These are phyloP conservation scores for Aphanomyces stellatus DNA, from an alignment of 352 stramenopile species.

Conservation along the genomic window DNA sequence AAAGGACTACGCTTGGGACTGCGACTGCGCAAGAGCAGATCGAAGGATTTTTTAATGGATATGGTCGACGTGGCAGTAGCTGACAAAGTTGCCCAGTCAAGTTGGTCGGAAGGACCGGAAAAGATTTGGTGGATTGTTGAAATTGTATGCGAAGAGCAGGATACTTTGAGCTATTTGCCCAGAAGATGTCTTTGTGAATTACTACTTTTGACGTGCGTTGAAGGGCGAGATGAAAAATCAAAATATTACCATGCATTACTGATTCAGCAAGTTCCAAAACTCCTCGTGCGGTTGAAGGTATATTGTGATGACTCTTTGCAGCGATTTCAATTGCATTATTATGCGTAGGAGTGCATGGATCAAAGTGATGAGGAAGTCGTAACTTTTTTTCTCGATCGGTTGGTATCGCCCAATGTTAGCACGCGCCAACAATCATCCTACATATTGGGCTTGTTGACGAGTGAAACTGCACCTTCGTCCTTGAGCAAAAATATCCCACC, in stretches of 20 bases:
- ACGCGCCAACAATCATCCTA: slow-evolving; percentile 53
- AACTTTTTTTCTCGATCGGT: slow-evolving; percentile 60
- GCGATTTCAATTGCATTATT: slow-evolving; percentile 40
- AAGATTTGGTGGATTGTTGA: slow-evolving; percentile 79
- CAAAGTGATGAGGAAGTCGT: slow-evolving; percentile 35
- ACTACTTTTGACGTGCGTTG: slow-evolving; percentile 47
- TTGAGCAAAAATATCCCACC: slow-evolving; percentile 15
- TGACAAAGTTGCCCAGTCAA: not conserved
- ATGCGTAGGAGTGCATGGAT: slow-evolving; percentile 45
- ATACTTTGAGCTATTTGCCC: slow-evolving; percentile 73
- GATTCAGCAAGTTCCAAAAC: slow-evolving; percentile 30
- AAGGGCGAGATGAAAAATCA: slow-evolving; percentile 11
- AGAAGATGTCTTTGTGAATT: slow-evolving; percentile 71
- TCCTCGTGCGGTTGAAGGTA: slow-evolving; percentile 5
- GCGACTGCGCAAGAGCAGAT: slow-evolving; percentile 64
- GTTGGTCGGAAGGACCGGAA: slow-evolving; percentile 23
- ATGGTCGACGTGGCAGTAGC: slow-evolving; percentile 55
- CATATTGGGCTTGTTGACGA: slow-evolving; percentile 53
- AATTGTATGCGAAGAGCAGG: slow-evolving; percentile 78
- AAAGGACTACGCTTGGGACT: slow-evolving; percentile 68
- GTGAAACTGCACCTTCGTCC: slow-evolving; percentile 12
- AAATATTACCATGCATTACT: slow-evolving; percentile 22
- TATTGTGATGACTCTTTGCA: slow-evolving; percentile 43
- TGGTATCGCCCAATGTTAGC: slow-evolving; percentile 39
- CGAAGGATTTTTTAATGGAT: slow-evolving; percentile 79